Conservation (phyloP, 2,329 filamentous ascomycete species). For the Paracorniculantispora psalliotae region DNA sequence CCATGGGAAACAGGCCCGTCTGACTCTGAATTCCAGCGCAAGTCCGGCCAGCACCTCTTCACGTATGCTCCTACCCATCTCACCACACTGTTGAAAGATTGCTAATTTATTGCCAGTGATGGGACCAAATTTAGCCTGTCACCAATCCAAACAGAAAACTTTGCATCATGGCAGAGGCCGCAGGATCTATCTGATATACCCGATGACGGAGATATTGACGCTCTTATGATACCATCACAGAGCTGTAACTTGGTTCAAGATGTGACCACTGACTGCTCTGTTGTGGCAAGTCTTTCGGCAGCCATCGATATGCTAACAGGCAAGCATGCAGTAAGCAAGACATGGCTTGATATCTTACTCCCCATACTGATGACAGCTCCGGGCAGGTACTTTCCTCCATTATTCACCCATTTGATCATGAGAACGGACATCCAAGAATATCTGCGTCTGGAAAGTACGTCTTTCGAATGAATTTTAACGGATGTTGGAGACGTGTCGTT, state of each 20-base stretch:
- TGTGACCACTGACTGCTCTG: constrained; percentile 91
- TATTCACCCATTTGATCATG: constrained; percentile 69
- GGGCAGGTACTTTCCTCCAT: constrained; percentile 62
- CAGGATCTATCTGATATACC: constrained; percentile 54
- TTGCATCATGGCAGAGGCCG: constrained; percentile 79
- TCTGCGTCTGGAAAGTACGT: constrained; percentile 86
- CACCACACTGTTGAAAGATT: constrained; percentile 12
- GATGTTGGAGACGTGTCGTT: constrained; percentile 78
- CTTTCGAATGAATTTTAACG: constrained; percentile 92
- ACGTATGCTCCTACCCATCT: constrained; percentile 47
- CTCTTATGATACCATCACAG: constrained; percentile 52
- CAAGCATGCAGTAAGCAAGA: constrained; percentile 54
- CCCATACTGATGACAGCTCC: not conserved
- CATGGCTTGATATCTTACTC: not conserved
- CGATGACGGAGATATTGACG: constrained; percentile 24
- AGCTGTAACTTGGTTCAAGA: constrained; percentile 88
- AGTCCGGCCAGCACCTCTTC: constrained; percentile 50
- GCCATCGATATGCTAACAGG: constrained; percentile 65
- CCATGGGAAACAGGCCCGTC: constrained; percentile 69
- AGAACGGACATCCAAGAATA: constrained; percentile 50
- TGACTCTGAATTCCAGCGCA: constrained; percentile 55
- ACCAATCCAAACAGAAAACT: constrained; percentile 65
- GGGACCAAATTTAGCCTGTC: constrained; percentile 67
- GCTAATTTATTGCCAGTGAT: constrained; percentile 50
- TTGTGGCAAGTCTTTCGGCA: constrained; percentile 91